Percentiles rank a stretch among this genome's conserved stretches.
Evolutionary conservation across 1,284 basidiomycete species (phyloP).

Genomic region (Apiotrichum siamense): DNA sequence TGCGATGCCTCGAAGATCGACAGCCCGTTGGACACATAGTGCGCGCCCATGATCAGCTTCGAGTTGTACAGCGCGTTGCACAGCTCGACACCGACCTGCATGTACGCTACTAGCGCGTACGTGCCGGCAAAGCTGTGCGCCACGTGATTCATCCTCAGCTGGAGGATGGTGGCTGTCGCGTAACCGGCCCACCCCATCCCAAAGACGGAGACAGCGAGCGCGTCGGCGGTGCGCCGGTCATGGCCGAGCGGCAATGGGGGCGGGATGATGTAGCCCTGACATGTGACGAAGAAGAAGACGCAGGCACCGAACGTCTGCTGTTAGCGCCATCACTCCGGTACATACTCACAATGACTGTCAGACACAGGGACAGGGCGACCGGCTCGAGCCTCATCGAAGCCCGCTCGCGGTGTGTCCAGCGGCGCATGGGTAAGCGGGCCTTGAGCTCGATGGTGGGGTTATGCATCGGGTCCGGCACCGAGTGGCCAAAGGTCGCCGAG

Average conservation of each 20-base stretch:
- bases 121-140: neutral
- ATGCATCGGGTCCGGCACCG: neutral
- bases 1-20: neutral
- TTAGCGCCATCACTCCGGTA: neutral
- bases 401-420: neutral
- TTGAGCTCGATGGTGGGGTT: neutral
- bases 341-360: neutral
- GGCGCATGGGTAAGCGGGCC: neutral
- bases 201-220: neutral
- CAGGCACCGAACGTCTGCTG: neutral
- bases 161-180: neutral
- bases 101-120: neutral
- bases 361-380: neutral
- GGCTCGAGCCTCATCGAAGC: neutral
- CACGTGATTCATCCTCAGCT: neutral
- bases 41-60: neutral
- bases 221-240: too few relatives aligned
- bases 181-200: neutral
- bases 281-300: neutral
- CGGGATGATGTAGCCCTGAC: neutral
- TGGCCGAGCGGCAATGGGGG: neutral
- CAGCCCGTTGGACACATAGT: neutral
- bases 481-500: neutral
- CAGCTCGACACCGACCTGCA: neutral
- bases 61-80: neutral